These are phyloP conservation scores for Hevea brasiliensis DNA, from an alignment of 345 rosid genomes.

Conservation along the genomic window DNA sequence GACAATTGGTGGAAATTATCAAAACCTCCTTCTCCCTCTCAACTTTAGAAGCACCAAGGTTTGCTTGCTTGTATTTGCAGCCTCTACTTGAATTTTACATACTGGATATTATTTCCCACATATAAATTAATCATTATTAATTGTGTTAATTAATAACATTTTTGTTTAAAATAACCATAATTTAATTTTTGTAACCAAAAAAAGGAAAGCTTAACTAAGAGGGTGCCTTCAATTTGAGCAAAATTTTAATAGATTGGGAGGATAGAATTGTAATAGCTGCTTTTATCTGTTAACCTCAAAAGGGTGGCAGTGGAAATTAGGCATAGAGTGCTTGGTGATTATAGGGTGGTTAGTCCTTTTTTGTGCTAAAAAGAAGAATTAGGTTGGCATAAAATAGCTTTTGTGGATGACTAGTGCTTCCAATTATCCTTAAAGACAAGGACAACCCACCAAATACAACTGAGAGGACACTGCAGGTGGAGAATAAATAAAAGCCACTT, in stretches of 20 bases:
- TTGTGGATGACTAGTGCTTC: constrained; percentile 39
- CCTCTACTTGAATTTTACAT: too few relatives aligned
- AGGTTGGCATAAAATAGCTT: constrained; percentile 36
- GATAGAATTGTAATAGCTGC: too few relatives aligned
- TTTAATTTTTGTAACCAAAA: too few relatives aligned
- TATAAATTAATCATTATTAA: too few relatives aligned
- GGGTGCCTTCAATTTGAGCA: too few relatives aligned
- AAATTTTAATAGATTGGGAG: too few relatives aligned
- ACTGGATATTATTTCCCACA: too few relatives aligned
- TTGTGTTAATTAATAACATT: too few relatives aligned
- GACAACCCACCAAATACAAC: constrained; percentile 49
- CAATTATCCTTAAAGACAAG: constrained; percentile 46
- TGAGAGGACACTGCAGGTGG: constrained; percentile 51
- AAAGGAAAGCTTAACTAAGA: too few relatives aligned
- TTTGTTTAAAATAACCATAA: too few relatives aligned
- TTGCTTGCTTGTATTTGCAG: too few relatives aligned
- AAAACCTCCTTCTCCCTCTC: constrained; percentile 18
- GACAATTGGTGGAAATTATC: constrained; percentile 30
- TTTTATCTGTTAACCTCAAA: background rate
- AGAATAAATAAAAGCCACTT: constrained; percentile 40
- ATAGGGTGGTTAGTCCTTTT: constrained; percentile 17
- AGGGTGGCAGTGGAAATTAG: background rate
- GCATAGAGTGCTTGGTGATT: constrained; percentile 10
- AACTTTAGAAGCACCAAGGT: too few relatives aligned
- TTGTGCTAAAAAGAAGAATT: constrained; percentile 25